Evolutionary conservation across 345 rosid species (phyloP), one percentile per base, ranked within the genome.

Genomic region (Melastoma malabathricum): DNA sequence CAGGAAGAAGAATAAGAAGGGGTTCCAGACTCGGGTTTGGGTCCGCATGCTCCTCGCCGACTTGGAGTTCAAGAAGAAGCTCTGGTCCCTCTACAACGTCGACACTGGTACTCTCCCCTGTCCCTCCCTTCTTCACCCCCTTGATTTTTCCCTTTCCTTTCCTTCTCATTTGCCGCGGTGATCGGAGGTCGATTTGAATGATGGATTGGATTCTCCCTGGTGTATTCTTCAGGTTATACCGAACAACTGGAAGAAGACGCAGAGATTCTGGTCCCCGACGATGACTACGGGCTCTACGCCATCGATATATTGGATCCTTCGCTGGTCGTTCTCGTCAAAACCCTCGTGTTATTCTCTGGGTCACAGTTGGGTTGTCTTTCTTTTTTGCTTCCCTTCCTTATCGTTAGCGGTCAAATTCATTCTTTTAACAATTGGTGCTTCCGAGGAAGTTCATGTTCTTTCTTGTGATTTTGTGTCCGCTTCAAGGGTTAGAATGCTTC

Each of bases 271-370:
- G 92, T 84, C 41, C 97, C 97, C 60, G 90, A 84, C 19, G 94
- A 84, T 71, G 97, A 88, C 64, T 64, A 68, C 72, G 97, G 97
- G 58, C 78, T 88, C 16, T 84, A 72, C 60, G 88, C 86, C 23
- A 84, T 88, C 52, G 89, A 88, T 58, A 76, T 88, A 55, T 63
- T 88, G 18, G 97, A 88, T 54, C 97, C 97, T 3, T 82, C 90
- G 17, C 72, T 65, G 76, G 97, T 88, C 68, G 31, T 27, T 6
- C 31, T 27, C 6, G 31, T 27, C 6, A 27, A 27, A 27, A 27
- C 31, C 6, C 31, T 6, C 31, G 31, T 27, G 31, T 27, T 27
- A 67, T 66, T 50, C 49, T 43, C 20, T 39, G 10, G 10, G 25
- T 48, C 27, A 2, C n/a, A 31, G 15, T 41, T 15, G 17, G 29